phyloP scores from a whole-genome alignment of 148 eudicot species.

The Spergularia marina region DNA sequence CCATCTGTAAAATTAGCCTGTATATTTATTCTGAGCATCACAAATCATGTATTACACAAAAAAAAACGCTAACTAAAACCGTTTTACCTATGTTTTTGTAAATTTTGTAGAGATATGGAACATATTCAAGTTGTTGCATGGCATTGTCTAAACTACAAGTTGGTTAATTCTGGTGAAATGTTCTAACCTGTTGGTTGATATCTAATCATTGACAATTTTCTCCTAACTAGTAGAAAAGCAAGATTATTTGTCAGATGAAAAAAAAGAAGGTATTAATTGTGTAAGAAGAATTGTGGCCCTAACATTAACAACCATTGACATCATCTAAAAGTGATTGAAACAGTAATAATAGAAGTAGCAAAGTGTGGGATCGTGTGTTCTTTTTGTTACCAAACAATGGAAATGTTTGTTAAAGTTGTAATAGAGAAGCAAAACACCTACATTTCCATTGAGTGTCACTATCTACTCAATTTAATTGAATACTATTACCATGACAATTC shows the following conservation, averaged over 20 bases:
- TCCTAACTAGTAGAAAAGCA: constrained; percentile 14
- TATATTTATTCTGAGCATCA: too few relatives aligned
- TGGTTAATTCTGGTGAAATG: constrained; percentile 11
- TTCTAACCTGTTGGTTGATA: constrained; percentile 8
- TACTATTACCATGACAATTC: background rate
- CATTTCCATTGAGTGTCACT: constrained; percentile 9
- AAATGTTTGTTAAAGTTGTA: constrained; percentile 29
- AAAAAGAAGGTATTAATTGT: constrained; percentile 19
- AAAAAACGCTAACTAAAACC: too few relatives aligned
- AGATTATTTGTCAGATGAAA: background rate
- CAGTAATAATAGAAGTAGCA: background rate
- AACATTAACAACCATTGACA: constrained; percentile 32
- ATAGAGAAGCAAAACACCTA: constrained; percentile 24
- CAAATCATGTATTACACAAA: too few relatives aligned
- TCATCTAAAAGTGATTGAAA: constrained; percentile 17
- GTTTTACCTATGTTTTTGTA: too few relatives aligned
- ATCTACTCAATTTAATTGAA: constrained; percentile 14
- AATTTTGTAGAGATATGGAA: background rate
- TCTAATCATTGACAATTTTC: constrained; percentile 19
- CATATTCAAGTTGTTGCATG: background rate
- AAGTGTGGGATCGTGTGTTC: background rate
- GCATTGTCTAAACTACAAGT: constrained; percentile 2
- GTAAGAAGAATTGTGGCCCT: constrained; percentile 28
- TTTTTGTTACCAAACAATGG: constrained; percentile 24
- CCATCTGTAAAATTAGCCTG: too few relatives aligned